phyloP scores from a whole-genome alignment of 2,329 filamentous ascomycete genomes.

The Claviceps capensis region DNA sequence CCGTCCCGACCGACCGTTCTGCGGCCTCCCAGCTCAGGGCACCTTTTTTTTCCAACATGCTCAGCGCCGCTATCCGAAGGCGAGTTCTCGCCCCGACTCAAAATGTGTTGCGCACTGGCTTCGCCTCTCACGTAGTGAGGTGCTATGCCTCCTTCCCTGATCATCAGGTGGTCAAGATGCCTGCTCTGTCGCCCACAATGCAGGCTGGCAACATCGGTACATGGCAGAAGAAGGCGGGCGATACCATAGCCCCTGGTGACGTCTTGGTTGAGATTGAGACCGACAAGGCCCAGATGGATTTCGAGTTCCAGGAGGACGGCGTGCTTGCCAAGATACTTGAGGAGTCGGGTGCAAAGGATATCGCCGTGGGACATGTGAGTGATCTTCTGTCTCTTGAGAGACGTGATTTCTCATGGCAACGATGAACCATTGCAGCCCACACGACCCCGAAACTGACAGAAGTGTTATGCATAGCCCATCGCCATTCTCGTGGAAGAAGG shows the following conservation, averaged over 20 bases:
- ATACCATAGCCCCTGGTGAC: conserved; percentile 76
- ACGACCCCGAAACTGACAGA: conserved; percentile 6
- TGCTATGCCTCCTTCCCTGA: conserved; percentile 77
- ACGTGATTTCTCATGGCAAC: no score
- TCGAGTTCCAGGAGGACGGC: conserved; percentile 98
- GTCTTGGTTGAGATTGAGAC: conserved; percentile 98
- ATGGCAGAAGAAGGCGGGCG: conserved; percentile 96
- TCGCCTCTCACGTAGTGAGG: conserved; percentile 43
- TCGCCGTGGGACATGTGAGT: conserved; percentile 87
- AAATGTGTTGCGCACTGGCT: conserved; percentile 35
- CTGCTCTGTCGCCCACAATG: conserved; percentile 96
- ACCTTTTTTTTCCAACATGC: conserved; percentile 32
- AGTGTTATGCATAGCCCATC: conserved; percentile 55
- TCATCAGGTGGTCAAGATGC: conserved; percentile 95
- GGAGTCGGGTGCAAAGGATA: conserved; percentile 85
- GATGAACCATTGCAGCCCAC: no score
- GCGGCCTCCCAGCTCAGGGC: conserved; percentile 11
- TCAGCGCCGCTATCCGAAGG: conserved; percentile 50
- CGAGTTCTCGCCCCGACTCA: conserved; percentile 40
- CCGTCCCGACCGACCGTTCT: conserved; percentile 5
- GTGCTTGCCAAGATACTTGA: conserved; percentile 88
- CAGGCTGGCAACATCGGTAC: conserved; percentile 87
- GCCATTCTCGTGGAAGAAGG: conserved; percentile 90
- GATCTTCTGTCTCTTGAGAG: conserved; percentile 3
- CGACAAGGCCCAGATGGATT: conserved; percentile 99